These are phyloP conservation scores for Ustilago esculenta DNA, from an alignment of 1,284 basidiomycete species.

Conservation along the genomic window DNA sequence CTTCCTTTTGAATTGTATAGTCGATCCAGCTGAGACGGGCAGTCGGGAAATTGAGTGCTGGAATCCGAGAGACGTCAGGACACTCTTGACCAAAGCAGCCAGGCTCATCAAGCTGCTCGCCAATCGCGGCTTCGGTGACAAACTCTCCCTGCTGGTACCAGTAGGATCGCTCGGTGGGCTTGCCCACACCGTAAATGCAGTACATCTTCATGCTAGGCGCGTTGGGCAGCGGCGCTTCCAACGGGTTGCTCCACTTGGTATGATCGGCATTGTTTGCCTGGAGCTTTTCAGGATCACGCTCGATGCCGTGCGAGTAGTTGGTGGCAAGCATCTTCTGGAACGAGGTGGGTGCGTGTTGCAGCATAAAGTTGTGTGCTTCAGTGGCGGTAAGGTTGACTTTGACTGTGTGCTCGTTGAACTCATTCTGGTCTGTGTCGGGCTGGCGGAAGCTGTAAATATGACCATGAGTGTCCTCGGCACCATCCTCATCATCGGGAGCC, in stretches of 20 bases:
- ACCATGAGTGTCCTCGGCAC: slow-evolving; percentile 71
- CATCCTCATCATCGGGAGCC: slow-evolving; percentile 62
- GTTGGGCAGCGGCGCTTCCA: slow-evolving; percentile 80
- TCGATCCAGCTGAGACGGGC: slow-evolving; percentile 57
- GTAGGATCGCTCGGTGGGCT: slow-evolving; percentile 84
- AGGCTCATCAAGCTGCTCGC: slow-evolving; percentile 39
- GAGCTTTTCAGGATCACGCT: slow-evolving; percentile 73
- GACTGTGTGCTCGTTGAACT: slow-evolving; percentile 39
- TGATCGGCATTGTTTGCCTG: slow-evolving; percentile 65
- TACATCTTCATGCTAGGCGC: slow-evolving; percentile 93
- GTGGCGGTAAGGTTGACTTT: slow-evolving; percentile 75
- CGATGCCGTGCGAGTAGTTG: slow-evolving; percentile 95
- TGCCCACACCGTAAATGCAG: slow-evolving; percentile 94
- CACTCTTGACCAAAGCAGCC: slow-evolving; percentile 35
- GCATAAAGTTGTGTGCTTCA: slow-evolving; percentile 80
- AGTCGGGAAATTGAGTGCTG: slow-evolving; percentile 55
- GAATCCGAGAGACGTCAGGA: slow-evolving; percentile 40
- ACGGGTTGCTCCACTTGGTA: slow-evolving; percentile 85
- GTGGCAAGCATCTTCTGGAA: slow-evolving; percentile 85
- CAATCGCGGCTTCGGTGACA: slow-evolving; percentile 31
- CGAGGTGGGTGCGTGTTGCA: slow-evolving; percentile 82
- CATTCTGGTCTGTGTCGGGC: slow-evolving; percentile 31
- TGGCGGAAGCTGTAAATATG: slow-evolving; percentile 82
- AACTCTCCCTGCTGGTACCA: slow-evolving; percentile 59
- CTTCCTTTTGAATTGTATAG: slow-evolving; percentile 35